Conservation (phyloP, 108 stramenopile species). For the Craspedostauros australis region DNA sequence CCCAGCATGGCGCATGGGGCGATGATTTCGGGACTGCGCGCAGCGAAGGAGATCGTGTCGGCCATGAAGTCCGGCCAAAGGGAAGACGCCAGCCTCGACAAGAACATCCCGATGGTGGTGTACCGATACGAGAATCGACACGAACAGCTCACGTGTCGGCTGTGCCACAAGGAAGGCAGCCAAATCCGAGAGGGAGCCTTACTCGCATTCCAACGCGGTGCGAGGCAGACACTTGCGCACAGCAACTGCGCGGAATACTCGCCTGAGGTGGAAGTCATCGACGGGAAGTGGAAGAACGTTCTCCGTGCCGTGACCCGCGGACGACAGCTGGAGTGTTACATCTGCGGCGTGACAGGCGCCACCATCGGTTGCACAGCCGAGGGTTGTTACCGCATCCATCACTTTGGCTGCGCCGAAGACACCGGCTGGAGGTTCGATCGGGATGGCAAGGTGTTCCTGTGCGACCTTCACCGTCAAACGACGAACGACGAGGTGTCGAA, state of each 20-base stretch:
- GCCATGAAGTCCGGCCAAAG: constrained; percentile 14
- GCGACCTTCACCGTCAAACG: constrained; percentile 25
- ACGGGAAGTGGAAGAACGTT: constrained; percentile 48
- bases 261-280: constrained; percentile 47
- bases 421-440: constrained; percentile 56
- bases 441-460: constrained; percentile 47
- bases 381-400: constrained; percentile 31
- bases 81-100: constrained; percentile 22
- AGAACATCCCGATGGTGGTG: constrained; percentile 32
- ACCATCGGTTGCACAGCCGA: constrained; percentile 42
- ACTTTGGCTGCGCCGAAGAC: constrained; percentile 49
- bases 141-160: constrained; percentile 22
- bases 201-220: constrained; percentile 44
- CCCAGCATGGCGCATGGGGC: constrained; percentile 81
- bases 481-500: constrained; percentile 4
- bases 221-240: constrained; percentile 42
- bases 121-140: constrained; percentile 38
- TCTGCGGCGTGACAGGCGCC: constrained; percentile 37
- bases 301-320: constrained; percentile 44
- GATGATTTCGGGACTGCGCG: constrained; percentile 65
- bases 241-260: constrained; percentile 46
- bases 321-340: constrained; percentile 16
- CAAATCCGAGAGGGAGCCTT: constrained; percentile 35
- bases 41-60: constrained; percentile 41
- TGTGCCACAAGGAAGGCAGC: constrained; percentile 36